Conservation (phyloP, 2,329 filamentous ascomycete genomes). For the Paracoccidioides lutzii region DNA sequence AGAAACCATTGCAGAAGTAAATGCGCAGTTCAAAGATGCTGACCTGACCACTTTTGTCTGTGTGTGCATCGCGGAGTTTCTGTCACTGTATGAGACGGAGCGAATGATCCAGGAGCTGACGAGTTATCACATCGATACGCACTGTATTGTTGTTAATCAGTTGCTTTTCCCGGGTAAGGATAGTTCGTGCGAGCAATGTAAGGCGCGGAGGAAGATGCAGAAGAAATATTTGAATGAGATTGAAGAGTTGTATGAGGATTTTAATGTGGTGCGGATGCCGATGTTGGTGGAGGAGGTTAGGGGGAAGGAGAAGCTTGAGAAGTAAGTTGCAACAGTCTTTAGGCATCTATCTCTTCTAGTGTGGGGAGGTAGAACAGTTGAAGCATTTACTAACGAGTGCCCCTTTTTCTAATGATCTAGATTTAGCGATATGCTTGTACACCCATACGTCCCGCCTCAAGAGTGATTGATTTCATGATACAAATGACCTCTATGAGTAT, state of each 20-base stretch:
- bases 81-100: slow-evolving; percentile 95
- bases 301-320: slow-evolving; percentile 86
- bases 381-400: neutral
- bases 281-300: slow-evolving; percentile 88
- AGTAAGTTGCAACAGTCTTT: slow-evolving; percentile 34
- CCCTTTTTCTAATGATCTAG: slow-evolving; percentile 16
- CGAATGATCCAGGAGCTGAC: slow-evolving; percentile 98
- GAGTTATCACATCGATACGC: slow-evolving; percentile 87
- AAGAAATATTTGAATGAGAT: slow-evolving; percentile 99
- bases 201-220: slow-evolving; percentile 91
- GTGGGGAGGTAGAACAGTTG: neutral
- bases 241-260: slow-evolving; percentile 95
- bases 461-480: slow-evolving; percentile 12
- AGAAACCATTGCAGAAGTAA: slow-evolving; percentile 88
- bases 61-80: slow-evolving; percentile 94
- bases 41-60: slow-evolving; percentile 94
- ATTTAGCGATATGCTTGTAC: slow-evolving; percentile 38
- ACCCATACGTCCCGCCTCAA: slow-evolving; percentile 36
- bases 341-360: too few species aligned
- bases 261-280: slow-evolving; percentile 98
- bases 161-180: slow-evolving; percentile 79
- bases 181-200: slow-evolving; percentile 88
- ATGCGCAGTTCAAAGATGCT: slow-evolving; percentile 95
- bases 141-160: slow-evolving; percentile 97
- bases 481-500: neutral